Percentiles rank a stretch among this genome's conserved stretches.
Conservation (phyloP, 2,329 filamentous ascomycete species). For the Cladosporium cucumerinum region DNA sequence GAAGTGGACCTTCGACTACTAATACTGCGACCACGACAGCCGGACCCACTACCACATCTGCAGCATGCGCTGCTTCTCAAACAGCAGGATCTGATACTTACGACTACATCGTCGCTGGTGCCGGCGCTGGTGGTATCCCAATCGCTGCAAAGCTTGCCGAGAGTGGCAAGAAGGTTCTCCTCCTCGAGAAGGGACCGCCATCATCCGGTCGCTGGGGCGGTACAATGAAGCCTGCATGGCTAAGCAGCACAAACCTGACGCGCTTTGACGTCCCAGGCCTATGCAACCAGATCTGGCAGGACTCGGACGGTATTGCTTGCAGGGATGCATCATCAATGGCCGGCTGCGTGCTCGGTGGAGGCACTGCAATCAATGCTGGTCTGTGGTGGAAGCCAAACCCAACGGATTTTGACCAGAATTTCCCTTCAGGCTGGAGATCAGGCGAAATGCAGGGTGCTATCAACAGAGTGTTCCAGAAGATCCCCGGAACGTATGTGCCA, state of each 20-base stretch:
- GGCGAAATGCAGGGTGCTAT: constrained; percentile 59
- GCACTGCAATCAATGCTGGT: constrained; percentile 64
- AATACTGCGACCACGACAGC: constrained; percentile 24
- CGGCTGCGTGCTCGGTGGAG: constrained; percentile 67
- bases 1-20: constrained; percentile 12
- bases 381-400: constrained; percentile 66
- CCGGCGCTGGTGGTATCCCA: constrained; percentile 60
- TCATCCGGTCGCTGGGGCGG: constrained; percentile 64
- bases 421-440: constrained; percentile 69
- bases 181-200: constrained; percentile 49
- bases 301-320: constrained; percentile 63
- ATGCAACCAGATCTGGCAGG: constrained; percentile 66
- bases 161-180: constrained; percentile 61
- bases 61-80: constrained; percentile 28
- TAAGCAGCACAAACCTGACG: constrained; percentile 59
- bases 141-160: constrained; percentile 60
- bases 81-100: constrained; percentile 46
- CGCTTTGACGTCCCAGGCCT: constrained; percentile 70
- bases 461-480: constrained; percentile 62
- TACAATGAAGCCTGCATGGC: constrained; percentile 59
- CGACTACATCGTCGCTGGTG: constrained; percentile 64
- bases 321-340: constrained; percentile 68
- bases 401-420: constrained; percentile 68
- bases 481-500: constrained; percentile 65
- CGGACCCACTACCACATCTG: constrained; percentile 22